Evolutionary conservation across 768 basidiomycete species (phyloP).

Genomic region (Termitomyces heimii): DNA sequence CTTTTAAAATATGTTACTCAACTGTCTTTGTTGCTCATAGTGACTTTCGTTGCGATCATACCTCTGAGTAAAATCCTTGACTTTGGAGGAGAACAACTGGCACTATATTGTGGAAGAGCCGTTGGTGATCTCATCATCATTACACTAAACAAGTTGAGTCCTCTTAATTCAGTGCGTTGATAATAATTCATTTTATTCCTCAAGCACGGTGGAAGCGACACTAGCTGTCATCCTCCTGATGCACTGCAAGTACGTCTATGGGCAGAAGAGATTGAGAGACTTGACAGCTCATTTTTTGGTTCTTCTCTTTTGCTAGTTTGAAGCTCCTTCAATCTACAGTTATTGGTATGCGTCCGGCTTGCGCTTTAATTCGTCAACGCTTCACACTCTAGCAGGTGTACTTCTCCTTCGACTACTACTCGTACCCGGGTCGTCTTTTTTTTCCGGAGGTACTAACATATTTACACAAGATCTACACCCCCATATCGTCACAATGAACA

Average conservation of each 20-base stretch:
- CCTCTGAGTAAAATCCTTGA: constrained; percentile 46
- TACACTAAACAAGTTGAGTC: constrained; percentile 42
- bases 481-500: constrained; percentile 60
- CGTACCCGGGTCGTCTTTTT: constrained; percentile 61
- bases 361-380: not conserved
- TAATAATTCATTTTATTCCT: not conserved
- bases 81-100: constrained; percentile 44
- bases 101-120: constrained; percentile 41
- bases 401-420: constrained; percentile 66
- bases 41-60: constrained; percentile 43
- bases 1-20: not conserved
- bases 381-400: constrained; percentile 37
- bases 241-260: constrained; percentile 39
- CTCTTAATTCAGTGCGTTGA: not conserved
- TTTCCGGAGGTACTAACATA: constrained; percentile 60
- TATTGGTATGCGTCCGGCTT: constrained; percentile 34
- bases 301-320: constrained; percentile 30
- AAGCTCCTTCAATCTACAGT: constrained; percentile 64
- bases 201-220: constrained; percentile 43
- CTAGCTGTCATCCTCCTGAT: constrained; percentile 40
- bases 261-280: not conserved
- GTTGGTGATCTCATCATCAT: constrained; percentile 46
- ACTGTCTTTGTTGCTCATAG: constrained; percentile 18
- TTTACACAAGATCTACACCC: constrained; percentile 63
- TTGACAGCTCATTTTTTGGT: not conserved